These are phyloP conservation scores for Eragrostis curvula DNA, from an alignment of 176 grass and related monocot species.

Conservation along the genomic window DNA sequence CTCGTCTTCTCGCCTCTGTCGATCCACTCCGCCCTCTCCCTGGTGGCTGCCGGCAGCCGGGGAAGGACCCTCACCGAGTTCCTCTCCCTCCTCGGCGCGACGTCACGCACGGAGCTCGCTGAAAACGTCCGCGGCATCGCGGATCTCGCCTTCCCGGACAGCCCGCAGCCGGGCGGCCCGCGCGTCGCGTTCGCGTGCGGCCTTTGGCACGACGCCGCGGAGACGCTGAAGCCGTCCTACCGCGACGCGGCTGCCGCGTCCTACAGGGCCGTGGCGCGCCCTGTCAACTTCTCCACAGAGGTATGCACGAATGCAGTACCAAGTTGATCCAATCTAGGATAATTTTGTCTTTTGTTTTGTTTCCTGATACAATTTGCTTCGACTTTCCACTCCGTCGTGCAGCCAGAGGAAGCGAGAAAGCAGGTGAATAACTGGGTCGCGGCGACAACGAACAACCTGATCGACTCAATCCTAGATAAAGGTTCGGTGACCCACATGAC, in stretches of 20 bases:
- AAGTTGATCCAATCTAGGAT: too few relatives aligned
- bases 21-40: neutral
- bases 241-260: neutral
- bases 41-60: neutral
- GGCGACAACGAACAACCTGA: slow-evolving; percentile 18
- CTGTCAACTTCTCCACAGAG: slow-evolving; percentile 38
- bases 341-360: too few relatives aligned
- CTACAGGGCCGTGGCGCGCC: neutral
- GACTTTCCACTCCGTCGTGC: too few relatives aligned
- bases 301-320: neutral
- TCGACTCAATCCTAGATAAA: slow-evolving; percentile 1
- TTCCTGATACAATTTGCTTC: too few relatives aligned
- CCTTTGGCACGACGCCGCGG: slow-evolving; percentile 31
- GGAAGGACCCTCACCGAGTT: slow-evolving; percentile 1
- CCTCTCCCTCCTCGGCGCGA: slow-evolving; percentile 27
- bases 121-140: neutral
- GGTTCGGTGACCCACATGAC: neutral
- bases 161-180: neutral
- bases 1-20: slow-evolving; percentile 42
- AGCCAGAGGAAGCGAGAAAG: slow-evolving; percentile 4
- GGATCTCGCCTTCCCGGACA: neutral
- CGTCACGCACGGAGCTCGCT: neutral
- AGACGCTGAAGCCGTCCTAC: slow-evolving; percentile 32
- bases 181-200: slow-evolving; percentile 17
- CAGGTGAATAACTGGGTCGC: slow-evolving; percentile 34